Conservation (phyloP, 345 rosid species). For the Lenwebbia sp. region DNA sequence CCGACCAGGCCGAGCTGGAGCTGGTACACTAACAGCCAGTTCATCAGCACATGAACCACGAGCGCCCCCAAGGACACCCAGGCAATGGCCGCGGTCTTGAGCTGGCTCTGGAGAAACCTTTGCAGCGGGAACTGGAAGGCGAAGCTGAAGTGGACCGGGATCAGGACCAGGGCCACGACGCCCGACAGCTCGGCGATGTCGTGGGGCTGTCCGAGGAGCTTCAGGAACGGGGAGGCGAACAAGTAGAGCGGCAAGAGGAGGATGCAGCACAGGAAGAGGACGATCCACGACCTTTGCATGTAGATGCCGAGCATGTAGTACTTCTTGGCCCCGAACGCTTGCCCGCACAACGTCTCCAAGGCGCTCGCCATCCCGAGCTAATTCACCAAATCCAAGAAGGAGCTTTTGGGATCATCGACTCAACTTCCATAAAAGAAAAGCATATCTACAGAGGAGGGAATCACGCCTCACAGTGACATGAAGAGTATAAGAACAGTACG, state of each 20-base stretch:
- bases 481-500: background rate
- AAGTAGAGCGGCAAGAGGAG: conserved; percentile 45
- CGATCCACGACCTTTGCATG: conserved; percentile 79
- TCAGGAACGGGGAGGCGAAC: conserved; percentile 40
- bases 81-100: conserved; percentile 45
- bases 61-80: conserved; percentile 36
- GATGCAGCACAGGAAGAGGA: conserved; percentile 32
- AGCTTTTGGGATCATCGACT: background rate
- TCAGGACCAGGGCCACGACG: conserved; percentile 26
- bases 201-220: conserved; percentile 53
- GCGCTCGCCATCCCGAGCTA: conserved; percentile 79
- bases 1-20: conserved; percentile 52
- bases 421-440: background rate
- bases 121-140: conserved; percentile 66
- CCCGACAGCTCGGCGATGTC: conserved; percentile 61
- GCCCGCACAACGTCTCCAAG: conserved; percentile 50
- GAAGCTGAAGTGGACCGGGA: conserved; percentile 72
- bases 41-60: conserved; percentile 35
- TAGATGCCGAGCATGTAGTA: conserved; percentile 60
- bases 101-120: conserved; percentile 69
- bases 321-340: conserved; percentile 65
- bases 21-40: conserved; percentile 53
- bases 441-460: background rate
- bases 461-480: background rate
- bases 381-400: background rate